A percentile compares a stretch with the other conserved stretches of the same genome.
Conservation (phyloP, 495 filamentous ascomycete genomes). For the Paragyromitra xinjiangensis region DNA sequence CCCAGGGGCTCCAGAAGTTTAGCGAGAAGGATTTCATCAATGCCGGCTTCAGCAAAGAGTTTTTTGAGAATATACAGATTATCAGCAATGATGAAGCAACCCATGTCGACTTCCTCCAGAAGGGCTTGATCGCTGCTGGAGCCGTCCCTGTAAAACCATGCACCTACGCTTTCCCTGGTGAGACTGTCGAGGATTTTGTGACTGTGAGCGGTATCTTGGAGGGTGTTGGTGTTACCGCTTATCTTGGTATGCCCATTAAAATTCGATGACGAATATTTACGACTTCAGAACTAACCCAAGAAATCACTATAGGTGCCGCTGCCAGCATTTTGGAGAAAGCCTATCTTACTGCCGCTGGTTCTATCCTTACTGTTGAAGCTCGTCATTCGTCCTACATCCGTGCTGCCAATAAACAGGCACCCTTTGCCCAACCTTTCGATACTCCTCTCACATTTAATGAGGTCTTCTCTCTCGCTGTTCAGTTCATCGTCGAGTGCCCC, state of each 20-base stretch:
- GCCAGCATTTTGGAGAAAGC: constrained; percentile 64
- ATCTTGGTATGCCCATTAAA: constrained; percentile 60
- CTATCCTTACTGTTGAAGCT: constrained; percentile 70
- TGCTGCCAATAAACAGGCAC: constrained; percentile 61
- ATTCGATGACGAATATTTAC: not conserved
- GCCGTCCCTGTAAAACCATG: constrained; percentile 64
- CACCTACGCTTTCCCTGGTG: constrained; percentile 68
- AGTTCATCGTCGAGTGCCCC: constrained; percentile 70
- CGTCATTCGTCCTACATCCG: constrained; percentile 70
- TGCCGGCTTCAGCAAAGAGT: constrained; percentile 63
- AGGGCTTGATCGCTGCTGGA: constrained; percentile 59
- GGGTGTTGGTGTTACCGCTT: constrained; percentile 67
- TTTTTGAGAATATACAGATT: constrained; percentile 65
- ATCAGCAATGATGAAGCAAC: constrained; percentile 66
- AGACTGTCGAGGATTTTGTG: constrained; percentile 64
- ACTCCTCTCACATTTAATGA: constrained; percentile 66
- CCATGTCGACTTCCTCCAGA: constrained; percentile 68
- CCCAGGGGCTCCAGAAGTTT: constrained; percentile 68
- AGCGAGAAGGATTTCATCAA: constrained; percentile 63
- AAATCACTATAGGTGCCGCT: constrained; percentile 61
- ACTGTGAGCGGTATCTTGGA: constrained; percentile 67
- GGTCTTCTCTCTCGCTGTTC: constrained; percentile 69
- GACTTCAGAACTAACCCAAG: constrained; percentile 1
- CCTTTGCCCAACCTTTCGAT: constrained; percentile 68
- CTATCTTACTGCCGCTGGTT: constrained; percentile 69